Evolutionary conservation across 257 asterid species (phyloP).

Genomic region (Lantana camara): DNA sequence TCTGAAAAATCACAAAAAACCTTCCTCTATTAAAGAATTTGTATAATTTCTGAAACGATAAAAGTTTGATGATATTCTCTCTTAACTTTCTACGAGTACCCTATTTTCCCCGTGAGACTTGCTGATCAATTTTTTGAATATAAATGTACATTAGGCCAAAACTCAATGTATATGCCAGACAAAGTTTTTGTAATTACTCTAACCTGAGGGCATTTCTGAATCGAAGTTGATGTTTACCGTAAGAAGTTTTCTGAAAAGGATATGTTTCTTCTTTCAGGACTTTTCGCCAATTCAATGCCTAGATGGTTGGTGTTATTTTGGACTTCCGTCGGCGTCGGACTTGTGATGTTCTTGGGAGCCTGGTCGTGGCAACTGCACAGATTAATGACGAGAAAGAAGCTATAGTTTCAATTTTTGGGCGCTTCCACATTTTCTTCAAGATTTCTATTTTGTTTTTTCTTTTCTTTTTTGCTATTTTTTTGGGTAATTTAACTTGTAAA

Average conservation of each 20-base stretch:
- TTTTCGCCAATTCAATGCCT: slow-evolving; percentile 79
- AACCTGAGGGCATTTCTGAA: no score
- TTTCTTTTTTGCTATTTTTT: slow-evolving; percentile 12
- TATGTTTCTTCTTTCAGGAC: slow-evolving; percentile 44
- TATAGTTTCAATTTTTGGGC: slow-evolving; percentile 36
- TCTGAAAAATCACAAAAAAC: no score
- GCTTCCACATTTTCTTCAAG: slow-evolving; percentile 35
- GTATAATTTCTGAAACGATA: no score
- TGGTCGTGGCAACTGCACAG: slow-evolving; percentile 84
- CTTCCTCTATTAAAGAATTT: no score
- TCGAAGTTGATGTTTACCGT: not conserved
- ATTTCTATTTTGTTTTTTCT: not conserved
- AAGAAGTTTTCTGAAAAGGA: no score
- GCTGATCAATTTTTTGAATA: no score
- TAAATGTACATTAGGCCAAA: no score
- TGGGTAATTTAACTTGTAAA: slow-evolving; percentile 50
- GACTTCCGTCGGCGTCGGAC: slow-evolving; percentile 56
- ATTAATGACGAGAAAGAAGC: slow-evolving; percentile 61
- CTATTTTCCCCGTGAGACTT: no score
- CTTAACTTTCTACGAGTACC: no score
- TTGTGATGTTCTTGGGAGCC: slow-evolving; percentile 53
- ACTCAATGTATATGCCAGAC: no score
- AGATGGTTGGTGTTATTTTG: slow-evolving; percentile 76
- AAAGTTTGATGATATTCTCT: no score
- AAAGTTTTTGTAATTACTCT: no score